Percentiles rank a stretch among this genome's conserved stretches.
Evolutionary conservation across 345 rosid genomes (phyloP).

Genomic region (Eutrema yunnanense): DNA sequence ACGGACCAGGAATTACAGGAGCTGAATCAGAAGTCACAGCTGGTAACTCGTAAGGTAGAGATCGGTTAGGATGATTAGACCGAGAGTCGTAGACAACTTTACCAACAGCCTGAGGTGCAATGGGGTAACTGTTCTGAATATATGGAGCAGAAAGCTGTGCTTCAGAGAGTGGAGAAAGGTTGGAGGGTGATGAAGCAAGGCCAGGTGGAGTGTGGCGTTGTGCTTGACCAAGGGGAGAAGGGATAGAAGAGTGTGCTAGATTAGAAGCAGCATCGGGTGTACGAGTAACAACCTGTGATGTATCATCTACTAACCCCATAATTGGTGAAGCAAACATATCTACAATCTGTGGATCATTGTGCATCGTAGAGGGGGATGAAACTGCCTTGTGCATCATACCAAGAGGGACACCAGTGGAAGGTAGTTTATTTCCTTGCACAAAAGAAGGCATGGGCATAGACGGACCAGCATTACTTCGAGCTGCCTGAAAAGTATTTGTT

Average conservation of each 20-base stretch:
- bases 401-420: constrained; percentile 7
- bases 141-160: constrained; percentile 9
- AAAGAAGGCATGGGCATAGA: constrained; percentile 23
- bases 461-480: constrained; percentile 1
- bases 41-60: constrained; percentile 1
- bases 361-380: constrained; percentile 32
- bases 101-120: constrained; percentile 15
- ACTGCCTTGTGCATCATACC: constrained; percentile 23
- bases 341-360: constrained; percentile 65
- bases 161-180: not conserved
- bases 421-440: constrained; percentile 19
- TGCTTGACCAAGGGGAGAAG: constrained; percentile 25
- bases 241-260: constrained; percentile 12
- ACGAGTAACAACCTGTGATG: constrained; percentile 25
- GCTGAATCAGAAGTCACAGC: not conserved
- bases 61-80: not conserved
- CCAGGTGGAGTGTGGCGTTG: constrained; percentile 16
- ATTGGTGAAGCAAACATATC: constrained; percentile 27
- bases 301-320: constrained; percentile 29
- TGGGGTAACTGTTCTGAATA: constrained; percentile 18
- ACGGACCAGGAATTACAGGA: constrained; percentile 15
- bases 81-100: constrained; percentile 6
- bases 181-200: constrained; percentile 11
- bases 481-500: not conserved
- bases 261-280: constrained; percentile 1